Conservation (phyloP, 2,329 filamentous ascomycete species). For the Orbilia oligospora region DNA sequence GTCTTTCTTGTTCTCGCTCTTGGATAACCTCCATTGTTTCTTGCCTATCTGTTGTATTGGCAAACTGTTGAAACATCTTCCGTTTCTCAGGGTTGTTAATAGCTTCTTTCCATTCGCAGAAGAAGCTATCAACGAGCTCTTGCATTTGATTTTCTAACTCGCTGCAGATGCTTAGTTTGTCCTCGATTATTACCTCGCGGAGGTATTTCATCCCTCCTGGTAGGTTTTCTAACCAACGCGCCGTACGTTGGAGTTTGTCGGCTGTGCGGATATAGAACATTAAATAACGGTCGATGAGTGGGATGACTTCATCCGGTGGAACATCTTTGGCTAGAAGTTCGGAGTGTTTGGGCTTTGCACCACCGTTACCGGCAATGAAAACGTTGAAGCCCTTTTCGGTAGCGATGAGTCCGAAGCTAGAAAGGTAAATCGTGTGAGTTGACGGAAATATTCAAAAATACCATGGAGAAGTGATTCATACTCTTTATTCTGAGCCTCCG, state of each 20-base stretch:
- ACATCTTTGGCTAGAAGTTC: conserved; percentile 90
- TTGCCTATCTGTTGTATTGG: conserved; percentile 81
- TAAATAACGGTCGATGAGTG: conserved; percentile 88
- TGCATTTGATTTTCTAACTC: conserved; percentile 91
- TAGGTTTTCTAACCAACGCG: conserved; percentile 86
- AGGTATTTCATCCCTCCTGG: conserved; percentile 88
- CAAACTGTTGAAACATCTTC: conserved; percentile 83
- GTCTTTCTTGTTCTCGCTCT: conserved; percentile 81
- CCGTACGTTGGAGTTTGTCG: conserved; percentile 89
- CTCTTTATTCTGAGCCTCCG: conserved; percentile 94
- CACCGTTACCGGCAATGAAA: conserved; percentile 90
- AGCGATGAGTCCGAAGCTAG: conserved; percentile 87
- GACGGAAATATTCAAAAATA: not conserved
- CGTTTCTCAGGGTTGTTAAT: conserved; percentile 78
- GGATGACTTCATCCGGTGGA: conserved; percentile 82
- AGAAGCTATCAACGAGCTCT: conserved; percentile 84
- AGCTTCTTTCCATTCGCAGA: conserved; percentile 92
- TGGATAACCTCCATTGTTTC: conserved; percentile 78
- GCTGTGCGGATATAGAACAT: conserved; percentile 95
- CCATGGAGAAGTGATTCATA: conserved; percentile 67
- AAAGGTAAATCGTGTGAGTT: not conserved
- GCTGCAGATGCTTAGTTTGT: conserved; percentile 86
- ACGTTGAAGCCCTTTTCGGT: conserved; percentile 95
- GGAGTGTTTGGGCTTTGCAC: conserved; percentile 84
- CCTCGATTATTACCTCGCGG: conserved; percentile 83